Base-by-base conservation (phyloP, 2,329 filamentous ascomycete genomes). In the Cadophora malorum region DNA sequence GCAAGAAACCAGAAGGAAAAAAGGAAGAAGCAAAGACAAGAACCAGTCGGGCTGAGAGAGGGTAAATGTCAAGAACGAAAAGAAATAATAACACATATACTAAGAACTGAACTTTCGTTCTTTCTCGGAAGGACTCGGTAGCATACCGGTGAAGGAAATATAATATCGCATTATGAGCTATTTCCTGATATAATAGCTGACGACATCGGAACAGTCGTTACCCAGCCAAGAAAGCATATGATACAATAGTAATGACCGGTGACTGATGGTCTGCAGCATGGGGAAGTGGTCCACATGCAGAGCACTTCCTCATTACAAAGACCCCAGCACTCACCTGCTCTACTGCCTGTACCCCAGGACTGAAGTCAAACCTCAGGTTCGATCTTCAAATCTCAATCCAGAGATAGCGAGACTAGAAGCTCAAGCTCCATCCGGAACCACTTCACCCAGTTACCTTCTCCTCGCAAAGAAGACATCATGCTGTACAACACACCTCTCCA, bases 1-100 rank as follows among this genome's bases (percentile, higher is more conserved):
- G 56, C 33, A 59, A 45, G 35, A 41, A 59, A 59, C 33, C 56
- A 59, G 33, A 59, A 59, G 55, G 33, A 45, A 59, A 33, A 28
- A 38, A 33, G 50, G 4, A 55, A 33, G 28, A 9, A 55, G 28
- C 3, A 31, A n/a, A 45, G 14, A 28, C 38, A 19, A 25, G 21
- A 38, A 38, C 35, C 56, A 59, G 33, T 41, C n/a, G 56, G 56
- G 21, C 35, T 19, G 35, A 41, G 7, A n/a, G 21, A 38, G 56
- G 33, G 56, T 41, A 41, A 59, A 59, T 23, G 35, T 21, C 31
- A 38, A 45, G 21, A 58, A 38, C 10, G 33, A 16, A 25, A 35
- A 41, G 19, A 8, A 6, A n/a, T 14, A 21, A 49, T n/a, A 49
- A 49, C 45, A 16, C 16, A 3, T 12, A 19, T 6, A 19, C 41